phyloP scores from a whole-genome alignment of 495 filamentous ascomycete genomes.

The Daldinia childiae region DNA sequence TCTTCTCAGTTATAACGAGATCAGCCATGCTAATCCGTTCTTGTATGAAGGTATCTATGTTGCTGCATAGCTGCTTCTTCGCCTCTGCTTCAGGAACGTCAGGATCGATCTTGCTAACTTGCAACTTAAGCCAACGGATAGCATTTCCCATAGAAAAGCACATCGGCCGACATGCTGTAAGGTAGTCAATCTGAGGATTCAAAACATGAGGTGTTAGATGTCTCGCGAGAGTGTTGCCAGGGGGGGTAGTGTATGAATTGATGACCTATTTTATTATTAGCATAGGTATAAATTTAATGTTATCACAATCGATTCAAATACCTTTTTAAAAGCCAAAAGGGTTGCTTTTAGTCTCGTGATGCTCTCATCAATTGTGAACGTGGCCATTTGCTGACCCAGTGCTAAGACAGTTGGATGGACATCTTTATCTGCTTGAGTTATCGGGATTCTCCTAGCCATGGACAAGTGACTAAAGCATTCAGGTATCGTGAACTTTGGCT shows the following conservation, averaged over 20 bases:
- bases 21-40: conserved; percentile 90
- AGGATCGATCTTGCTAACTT: conserved; percentile 86
- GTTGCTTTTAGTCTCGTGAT: conserved; percentile 89
- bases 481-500: conserved; percentile 72
- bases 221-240: conserved; percentile 81
- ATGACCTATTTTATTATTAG: conserved; percentile 70
- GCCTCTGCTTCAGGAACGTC: conserved; percentile 79
- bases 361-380: conserved; percentile 88
- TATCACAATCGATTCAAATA: conserved; percentile 51
- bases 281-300: neutral
- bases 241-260: conserved; percentile 87
- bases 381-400: conserved; percentile 88
- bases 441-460: conserved; percentile 74
- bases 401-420: conserved; percentile 89
- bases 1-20: conserved; percentile 80
- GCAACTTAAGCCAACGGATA: conserved; percentile 90
- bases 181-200: conserved; percentile 92
- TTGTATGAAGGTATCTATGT: conserved; percentile 89
- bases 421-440: conserved; percentile 83
- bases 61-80: conserved; percentile 76
- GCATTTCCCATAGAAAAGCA: conserved; percentile 95
- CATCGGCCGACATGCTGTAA: conserved; percentile 90
- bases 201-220: conserved; percentile 92
- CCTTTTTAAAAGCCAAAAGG: conserved; percentile 86
- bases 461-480: conserved; percentile 88